Base-by-base conservation (phyloP, 2,329 filamentous ascomycete species). In the Phyllosticta ampelicida region DNA sequence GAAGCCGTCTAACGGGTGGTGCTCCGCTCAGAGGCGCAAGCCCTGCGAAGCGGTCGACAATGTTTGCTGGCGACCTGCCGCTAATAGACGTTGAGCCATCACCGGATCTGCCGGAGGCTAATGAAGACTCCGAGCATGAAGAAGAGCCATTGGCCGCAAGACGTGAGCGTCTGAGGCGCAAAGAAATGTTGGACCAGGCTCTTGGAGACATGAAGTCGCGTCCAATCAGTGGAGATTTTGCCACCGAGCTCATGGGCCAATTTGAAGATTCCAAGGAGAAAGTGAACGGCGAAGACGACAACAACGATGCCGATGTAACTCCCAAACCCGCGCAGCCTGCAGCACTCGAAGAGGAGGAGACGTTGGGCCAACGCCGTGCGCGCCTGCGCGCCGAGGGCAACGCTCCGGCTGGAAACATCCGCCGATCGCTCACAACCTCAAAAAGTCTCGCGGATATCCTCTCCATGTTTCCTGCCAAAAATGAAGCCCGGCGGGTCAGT, bases 281-380 rank as follows among this genome's bases (percentile, higher is more conserved):
- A 49, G 65, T 66, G 13, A 65, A 68, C 18, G 59, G 64, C 6
- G 71, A 71, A 52, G 3, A 44, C 19, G 23, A 49, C 16, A 58
- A 53, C 18, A 53, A 9, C 2, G 26, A 18, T 13, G 21, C 51
- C 13, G 56, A 48, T 16, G 51, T 44, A 20, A 49, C 36, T 44
- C 36, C 36, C 1, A 44, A 1, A 44, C 36, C 36, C 5, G 36
- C 36, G 11, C 36, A 44, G 13, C 36, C 36, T 44, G 36, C 64
- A 5, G 62, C 68, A 2, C 61, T 61, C 16, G 65, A 66, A 19
- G 86, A 85, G 63, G 86, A 90, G 64, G 89, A 94, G 68, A 92
- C 89, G 0, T 77, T 94, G 0, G 89, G 87, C 9, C 87, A 92
- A 69, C 84, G 89, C 10, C 84, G 87, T 0, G 83, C 83, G 26